Conservation (phyloP, 345 rosid species). For the Gossypium raimondii region DNA sequence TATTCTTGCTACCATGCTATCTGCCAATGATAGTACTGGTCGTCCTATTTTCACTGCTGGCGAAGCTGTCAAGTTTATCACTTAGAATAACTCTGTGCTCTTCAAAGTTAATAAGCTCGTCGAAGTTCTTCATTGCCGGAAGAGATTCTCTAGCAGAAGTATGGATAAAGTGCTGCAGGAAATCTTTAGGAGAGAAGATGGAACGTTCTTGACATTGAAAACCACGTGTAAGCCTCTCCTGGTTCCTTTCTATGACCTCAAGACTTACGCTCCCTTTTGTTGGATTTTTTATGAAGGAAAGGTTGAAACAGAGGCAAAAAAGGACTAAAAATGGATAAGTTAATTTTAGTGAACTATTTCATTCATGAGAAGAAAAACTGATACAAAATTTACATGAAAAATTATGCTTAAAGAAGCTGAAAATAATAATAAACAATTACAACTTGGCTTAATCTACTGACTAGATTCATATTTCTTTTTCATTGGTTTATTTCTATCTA, state of each 20-base stretch:
- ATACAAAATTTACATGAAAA: too few relatives aligned
- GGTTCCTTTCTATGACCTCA: constrained; percentile 87
- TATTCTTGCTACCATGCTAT: constrained; percentile 63
- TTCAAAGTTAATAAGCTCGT: constrained; percentile 33
- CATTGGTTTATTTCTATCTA: too few relatives aligned
- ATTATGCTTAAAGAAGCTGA: too few relatives aligned
- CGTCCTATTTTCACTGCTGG: constrained; percentile 63
- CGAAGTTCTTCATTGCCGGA: constrained; percentile 39
- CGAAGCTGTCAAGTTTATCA: constrained; percentile 50
- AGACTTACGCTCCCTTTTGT: constrained; percentile 69
- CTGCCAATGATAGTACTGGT: constrained; percentile 66
- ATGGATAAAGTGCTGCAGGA: constrained; percentile 62
- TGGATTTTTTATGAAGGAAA: too few relatives aligned
- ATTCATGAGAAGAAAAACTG: too few relatives aligned
- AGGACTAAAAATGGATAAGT: too few relatives aligned
- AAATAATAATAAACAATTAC: too few relatives aligned
- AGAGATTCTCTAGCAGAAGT: constrained; percentile 57
- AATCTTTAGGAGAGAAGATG: constrained; percentile 56
- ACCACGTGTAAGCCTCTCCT: constrained; percentile 93
- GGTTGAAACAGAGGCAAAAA: too few relatives aligned
- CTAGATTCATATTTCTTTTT: too few relatives aligned
- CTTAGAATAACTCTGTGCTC: constrained; percentile 45
- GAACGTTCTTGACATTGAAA: constrained; percentile 57
- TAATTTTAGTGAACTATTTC: too few relatives aligned
- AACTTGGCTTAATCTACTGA: too few relatives aligned